Base-by-base conservation (phyloP, 148 eudicot species). In the Rhododendron molle region DNA sequence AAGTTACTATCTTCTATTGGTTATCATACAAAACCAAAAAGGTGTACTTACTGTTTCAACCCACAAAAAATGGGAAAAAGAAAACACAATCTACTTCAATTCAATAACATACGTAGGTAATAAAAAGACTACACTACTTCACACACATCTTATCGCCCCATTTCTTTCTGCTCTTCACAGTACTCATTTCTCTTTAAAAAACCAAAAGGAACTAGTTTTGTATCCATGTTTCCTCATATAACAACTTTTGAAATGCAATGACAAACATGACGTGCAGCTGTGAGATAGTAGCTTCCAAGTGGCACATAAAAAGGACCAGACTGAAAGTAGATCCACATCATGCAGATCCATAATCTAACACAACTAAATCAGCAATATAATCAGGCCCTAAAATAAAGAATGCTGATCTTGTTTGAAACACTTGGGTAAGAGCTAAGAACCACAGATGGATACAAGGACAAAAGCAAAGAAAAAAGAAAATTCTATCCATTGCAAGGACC, bases 191-290 rank as follows among this genome's bases (percentile, higher is more conserved):
- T 38, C 30, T n/a, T 65, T 20, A 12, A 5, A 18, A 83, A 52
- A 30, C 58, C 78, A 83, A 3, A 28, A 1, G 20, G 43, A 69
- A 21, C 77, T 71, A 69, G 52, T 10, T 67, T 65, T 69, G 36
- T 43, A 69, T 44, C 52, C 38, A 83, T 12, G 26, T 69, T 67
- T 46, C 40, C 38, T 67, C 49, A 83, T 28, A 69, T 28, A 47
- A 32, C 52, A 83, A 49, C 38, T 34, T 62, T 26, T 81, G 14
- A 65, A n/a, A 40, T 82, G 84, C 76, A 65, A 43, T 65, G 76
- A 71, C 14, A 82, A 36, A 23, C 49, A 49, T 20, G 79, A 14
- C 20, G 21, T 49, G 47, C 85, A 83, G 65, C n/a, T n/a, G n/a
- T n/a, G n/a, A n/a, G n/a, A n/a, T n/a, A n/a, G n/a, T n/a, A n/a